Base-by-base conservation (phyloP, 345 rosid genomes). In the Euphorbia tirucalli region DNA sequence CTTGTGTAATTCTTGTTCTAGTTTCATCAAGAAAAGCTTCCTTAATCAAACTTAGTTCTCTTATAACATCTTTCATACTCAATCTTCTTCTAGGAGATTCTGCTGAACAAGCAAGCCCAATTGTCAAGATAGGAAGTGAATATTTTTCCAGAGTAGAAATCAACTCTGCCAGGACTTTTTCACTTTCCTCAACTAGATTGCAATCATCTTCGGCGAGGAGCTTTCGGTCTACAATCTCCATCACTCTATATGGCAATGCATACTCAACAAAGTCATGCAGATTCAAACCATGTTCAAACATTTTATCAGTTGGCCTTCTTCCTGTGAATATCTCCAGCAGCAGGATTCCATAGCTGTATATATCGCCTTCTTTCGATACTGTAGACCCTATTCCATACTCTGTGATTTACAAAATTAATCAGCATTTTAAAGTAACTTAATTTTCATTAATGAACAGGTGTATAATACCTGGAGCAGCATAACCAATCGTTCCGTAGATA, bases 401-500 rank as follows among this genome's bases (percentile, higher is more conserved):
- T 66, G 59, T 25, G 66, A 44, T 25, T 31, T 46, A 46, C 16
- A 46, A 46, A 46, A 46, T 46, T 46, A 46, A 46, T 46, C 19
- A 46, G 52, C 52, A 46, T 46, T 46, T 13, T 16, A 3, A 46
- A 46, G 2, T 46, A 7, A 46, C 2, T 11, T n/a, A 68, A 21
- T 13, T 10, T 11, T 21, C 32, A 11, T 27, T 16, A 44, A 21
- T 14, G 24, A 52, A 52, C 1, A 15, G 22, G 0, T 4, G 14
- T 13, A 15, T 25, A 4, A 35, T 41, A 65, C 79, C 79, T 69
- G 74, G 74, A 14, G 74, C 74, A 24, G 70, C 66, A 63, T 75
- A 75, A 28, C 79, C 79, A 24, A 75, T 48, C 0, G 79, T 75
- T 65, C 79, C 74, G 24, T 57, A 64, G 15, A 69, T 32, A 55